Conservation (phyloP, 352 stramenopile species). For the Pythium phragmiticola region DNA sequence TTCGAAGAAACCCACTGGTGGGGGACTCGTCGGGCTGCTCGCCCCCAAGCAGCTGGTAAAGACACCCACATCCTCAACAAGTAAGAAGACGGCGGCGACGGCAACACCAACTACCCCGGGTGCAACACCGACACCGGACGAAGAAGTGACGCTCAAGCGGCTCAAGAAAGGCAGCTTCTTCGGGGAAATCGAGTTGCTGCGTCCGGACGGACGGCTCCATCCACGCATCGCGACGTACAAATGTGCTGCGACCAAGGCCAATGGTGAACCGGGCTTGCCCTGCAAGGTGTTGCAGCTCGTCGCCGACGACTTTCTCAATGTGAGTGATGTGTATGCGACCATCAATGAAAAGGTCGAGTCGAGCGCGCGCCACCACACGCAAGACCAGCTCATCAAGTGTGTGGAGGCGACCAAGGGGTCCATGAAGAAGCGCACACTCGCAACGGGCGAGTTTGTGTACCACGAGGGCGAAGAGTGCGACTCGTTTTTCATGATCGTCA, state of each 20-base stretch:
- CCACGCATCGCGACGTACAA: slow-evolving; percentile 73
- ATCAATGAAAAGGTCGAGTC: slow-evolving; percentile 70
- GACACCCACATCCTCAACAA: background rate
- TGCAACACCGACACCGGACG: slow-evolving; percentile 2
- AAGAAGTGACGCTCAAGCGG: slow-evolving; percentile 58
- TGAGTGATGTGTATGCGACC: slow-evolving; percentile 70
- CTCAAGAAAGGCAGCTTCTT: slow-evolving; percentile 78
- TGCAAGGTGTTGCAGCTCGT: slow-evolving; percentile 83
- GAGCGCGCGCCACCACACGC: slow-evolving; percentile 57
- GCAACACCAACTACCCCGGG: background rate
- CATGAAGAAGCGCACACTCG: slow-evolving; percentile 61
- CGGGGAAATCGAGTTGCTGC: slow-evolving; percentile 74
- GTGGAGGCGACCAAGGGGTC: slow-evolving; percentile 70
- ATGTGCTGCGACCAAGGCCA: slow-evolving; percentile 29
- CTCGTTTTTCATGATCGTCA: slow-evolving; percentile 78
- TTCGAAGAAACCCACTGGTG: slow-evolving; percentile 27
- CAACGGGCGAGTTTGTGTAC: slow-evolving; percentile 70
- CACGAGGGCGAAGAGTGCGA: slow-evolving; percentile 74
- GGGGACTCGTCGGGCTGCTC: slow-evolving; percentile 31
- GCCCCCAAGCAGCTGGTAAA: slow-evolving; percentile 21
- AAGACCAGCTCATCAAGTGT: slow-evolving; percentile 74
- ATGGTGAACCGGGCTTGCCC: slow-evolving; percentile 25
- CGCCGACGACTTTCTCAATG: slow-evolving; percentile 74
- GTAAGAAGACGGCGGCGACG: background rate
- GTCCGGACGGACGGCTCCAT: slow-evolving; percentile 62